phyloP scores from a whole-genome alignment of 768 basidiomycete genomes.

The Termitomyces sp. region DNA sequence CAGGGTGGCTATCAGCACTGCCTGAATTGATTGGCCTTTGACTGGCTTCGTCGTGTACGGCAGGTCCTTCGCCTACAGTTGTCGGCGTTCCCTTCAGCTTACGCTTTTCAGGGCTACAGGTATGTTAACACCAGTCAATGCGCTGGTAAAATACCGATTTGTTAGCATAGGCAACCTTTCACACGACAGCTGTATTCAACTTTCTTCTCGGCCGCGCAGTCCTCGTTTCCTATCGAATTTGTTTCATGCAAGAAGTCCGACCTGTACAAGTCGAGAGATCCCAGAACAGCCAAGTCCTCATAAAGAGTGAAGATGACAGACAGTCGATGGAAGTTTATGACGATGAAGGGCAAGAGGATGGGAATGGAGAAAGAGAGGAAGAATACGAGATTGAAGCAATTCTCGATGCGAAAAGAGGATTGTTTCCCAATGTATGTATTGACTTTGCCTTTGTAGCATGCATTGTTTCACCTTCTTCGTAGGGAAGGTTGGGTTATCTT shows the following conservation, averaged over 20 bases:
- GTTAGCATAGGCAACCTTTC: constrained; percentile 1
- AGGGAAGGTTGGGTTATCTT: constrained; percentile 70
- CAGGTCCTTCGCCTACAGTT: too few species aligned
- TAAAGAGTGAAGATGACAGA: constrained; percentile 11
- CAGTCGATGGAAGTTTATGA: constrained; percentile 25
- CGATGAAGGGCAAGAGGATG: constrained; percentile 34
- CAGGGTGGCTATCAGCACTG: too few species aligned
- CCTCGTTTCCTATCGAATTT: not conserved
- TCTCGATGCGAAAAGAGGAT: constrained; percentile 60
- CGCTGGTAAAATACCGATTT: not conserved
- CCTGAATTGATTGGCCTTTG: too few species aligned
- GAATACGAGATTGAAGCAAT: constrained; percentile 81
- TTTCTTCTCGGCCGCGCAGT: not conserved
- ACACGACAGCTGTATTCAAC: constrained; percentile 1
- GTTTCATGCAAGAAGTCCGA: constrained; percentile 23
- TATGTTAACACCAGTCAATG: too few species aligned
- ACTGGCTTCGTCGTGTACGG: too few species aligned
- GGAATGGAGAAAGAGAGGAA: constrained; percentile 33
- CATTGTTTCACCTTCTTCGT: constrained; percentile 16
- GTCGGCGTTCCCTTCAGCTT: too few species aligned
- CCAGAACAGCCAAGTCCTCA: constrained; percentile 11
- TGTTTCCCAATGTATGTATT: constrained; percentile 41
- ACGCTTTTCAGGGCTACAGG: too few species aligned
- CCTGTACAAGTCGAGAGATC: constrained; percentile 14
- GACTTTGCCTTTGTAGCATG: constrained; percentile 5